Evolutionary conservation across 495 filamentous ascomycete genomes (phyloP), one percentile per base, ranked within the genome.

Genomic region (Pyronema omphalodes): DNA sequence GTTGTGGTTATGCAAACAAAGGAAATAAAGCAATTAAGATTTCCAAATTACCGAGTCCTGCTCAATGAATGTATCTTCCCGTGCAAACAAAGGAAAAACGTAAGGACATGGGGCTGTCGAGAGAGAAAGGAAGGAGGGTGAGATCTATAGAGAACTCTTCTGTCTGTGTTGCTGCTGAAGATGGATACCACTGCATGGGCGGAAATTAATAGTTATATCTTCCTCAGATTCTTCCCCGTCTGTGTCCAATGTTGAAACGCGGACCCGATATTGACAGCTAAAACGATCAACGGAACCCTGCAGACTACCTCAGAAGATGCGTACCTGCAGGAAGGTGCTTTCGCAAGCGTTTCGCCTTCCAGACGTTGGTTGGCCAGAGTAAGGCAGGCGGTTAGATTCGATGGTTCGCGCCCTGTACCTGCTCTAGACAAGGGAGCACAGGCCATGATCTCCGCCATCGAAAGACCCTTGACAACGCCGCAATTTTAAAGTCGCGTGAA

Each of bases 41-140:
- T 14, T 47, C 17, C 14, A 47, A 50, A 50, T 50, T 29, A 29
- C 23, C 23, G 47, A 50, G 47, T 34, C 18, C 44, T 11, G 47
- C 47, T 50, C 47, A 47, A 47, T 9, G 44, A 15, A 23, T 50
- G 47, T 50, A 50, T 23, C 5, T 50, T 50, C 47, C 47, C 47
- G 47, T 35, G 47, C 47, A 29, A 29, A 29, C 23, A 29, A 29
- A 15, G 29, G 12, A 50, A 34, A 12, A 50, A 50, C 29, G 47
- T 11, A 14, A 17, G 44, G 15, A 19, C 3, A 19, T 19, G 12
- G 12, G 29, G 47, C 34, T 35, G 12, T 18, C 1, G 50, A 40
- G 41, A 52, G 19, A 23, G 41, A 52, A 52, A 52, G 19, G 37
- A 41, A 52, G 36, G 12, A 36, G 17, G 11, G 36, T 35, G 35